A percentile compares a stretch with the other conserved stretches of the same genome.
phyloP scores from a whole-genome alignment of 345 rosid species.

The Barbarea vulgaris region DNA sequence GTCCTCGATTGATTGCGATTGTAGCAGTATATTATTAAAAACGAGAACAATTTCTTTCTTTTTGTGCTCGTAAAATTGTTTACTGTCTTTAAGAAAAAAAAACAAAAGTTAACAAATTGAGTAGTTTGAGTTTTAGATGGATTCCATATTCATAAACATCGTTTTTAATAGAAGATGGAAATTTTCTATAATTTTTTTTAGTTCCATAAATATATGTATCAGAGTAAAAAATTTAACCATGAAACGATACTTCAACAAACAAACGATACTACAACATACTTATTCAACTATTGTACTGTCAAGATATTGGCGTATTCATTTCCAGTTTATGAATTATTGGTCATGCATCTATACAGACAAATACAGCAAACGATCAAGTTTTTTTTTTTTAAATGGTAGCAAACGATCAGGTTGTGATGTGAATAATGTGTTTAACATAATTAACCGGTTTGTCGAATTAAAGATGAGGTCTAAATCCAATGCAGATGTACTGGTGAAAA shows the following conservation, averaged over 20 bases:
- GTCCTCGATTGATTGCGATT: not conserved
- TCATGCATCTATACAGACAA: not conserved
- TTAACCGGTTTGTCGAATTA: conserved; percentile 18
- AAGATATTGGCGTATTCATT: not conserved
- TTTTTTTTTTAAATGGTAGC: not conserved
- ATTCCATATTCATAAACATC: not conserved
- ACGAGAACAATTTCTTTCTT: not conserved
- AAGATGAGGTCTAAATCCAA: conserved; percentile 23
- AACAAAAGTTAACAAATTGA: not conserved
- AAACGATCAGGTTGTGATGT: conserved; percentile 21
- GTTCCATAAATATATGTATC: too few species aligned
- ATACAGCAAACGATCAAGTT: conserved; percentile 5
- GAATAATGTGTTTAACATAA: conserved; percentile 15
- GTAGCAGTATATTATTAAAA: not conserved
- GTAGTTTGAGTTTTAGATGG: not conserved
- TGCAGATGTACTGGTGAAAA: conserved; percentile 35
- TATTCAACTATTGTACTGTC: not conserved
- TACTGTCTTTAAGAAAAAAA: not conserved
- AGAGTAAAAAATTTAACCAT: not conserved
- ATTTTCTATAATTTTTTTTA: not conserved
- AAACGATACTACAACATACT: not conserved
- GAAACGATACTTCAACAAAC: not conserved
- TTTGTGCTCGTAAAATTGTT: not conserved
- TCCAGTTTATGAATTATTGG: conserved; percentile 1
- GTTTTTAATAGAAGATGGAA: not conserved